Percentiles rank a stretch among this genome's conserved stretches.
These are phyloP conservation scores for Penicillium cataractarum DNA, from an alignment of 495 filamentous ascomycete species.

Conservation along the genomic window DNA sequence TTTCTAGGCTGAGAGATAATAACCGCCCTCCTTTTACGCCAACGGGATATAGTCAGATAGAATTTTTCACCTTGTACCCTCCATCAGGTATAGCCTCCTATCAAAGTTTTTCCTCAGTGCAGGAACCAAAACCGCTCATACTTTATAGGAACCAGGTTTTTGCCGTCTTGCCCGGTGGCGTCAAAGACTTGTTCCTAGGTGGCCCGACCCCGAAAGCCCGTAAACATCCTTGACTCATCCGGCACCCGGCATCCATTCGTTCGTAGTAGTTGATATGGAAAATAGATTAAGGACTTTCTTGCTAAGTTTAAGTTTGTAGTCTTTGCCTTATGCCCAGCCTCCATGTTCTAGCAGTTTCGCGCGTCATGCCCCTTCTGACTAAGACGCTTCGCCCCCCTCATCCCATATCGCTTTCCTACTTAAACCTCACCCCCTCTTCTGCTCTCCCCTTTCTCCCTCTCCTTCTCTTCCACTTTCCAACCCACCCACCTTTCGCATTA, in stretches of 20 bases:
- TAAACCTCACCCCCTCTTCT: constrained; percentile 26
- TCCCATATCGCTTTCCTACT: constrained; percentile 34
- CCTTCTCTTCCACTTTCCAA: constrained; percentile 14
- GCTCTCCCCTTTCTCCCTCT: constrained; percentile 21
- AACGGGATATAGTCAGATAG: background rate
- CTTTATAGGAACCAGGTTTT: constrained; percentile 1
- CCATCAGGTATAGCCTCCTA: background rate
- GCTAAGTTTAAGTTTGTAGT: background rate
- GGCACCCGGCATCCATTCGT: constrained; percentile 14
- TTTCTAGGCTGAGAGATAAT: background rate
- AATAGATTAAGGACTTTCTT: background rate
- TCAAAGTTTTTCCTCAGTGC: constrained; percentile 14
- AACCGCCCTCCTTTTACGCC: background rate
- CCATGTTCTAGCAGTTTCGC: constrained; percentile 27
- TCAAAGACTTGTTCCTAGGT: constrained; percentile 16
- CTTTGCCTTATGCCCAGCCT: background rate
- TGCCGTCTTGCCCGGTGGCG: constrained; percentile 24
- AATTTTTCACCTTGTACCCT: background rate
- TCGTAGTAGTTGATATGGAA: background rate
- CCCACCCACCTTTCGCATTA: constrained; percentile 5
- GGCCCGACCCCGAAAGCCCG: background rate
- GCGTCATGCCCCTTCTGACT: constrained; percentile 35
- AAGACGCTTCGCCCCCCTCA: constrained; percentile 44
- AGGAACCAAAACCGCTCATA: constrained; percentile 10
- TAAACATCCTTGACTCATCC: constrained; percentile 33